A percentile compares a stretch with the other conserved stretches of the same genome.
These are phyloP conservation scores for Zasmidium cellare DNA, from an alignment of 2,329 filamentous ascomycete genomes.

Conservation along the genomic window DNA sequence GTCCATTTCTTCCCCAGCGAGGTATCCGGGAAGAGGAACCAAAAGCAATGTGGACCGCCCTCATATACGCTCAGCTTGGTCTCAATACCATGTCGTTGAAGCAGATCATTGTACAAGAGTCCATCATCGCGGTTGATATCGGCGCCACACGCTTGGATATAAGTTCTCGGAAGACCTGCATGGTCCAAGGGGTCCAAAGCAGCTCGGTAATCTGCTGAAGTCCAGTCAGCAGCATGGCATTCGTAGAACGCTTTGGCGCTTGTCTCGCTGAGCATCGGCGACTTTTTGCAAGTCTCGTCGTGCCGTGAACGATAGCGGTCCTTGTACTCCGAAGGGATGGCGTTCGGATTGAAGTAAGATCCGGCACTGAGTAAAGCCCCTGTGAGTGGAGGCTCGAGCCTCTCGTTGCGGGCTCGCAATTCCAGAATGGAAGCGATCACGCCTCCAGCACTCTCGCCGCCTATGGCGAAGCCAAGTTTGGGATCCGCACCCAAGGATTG, in stretches of 20 bases:
- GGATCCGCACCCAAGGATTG: slow-evolving; percentile 41
- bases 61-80: slow-evolving; percentile 18
- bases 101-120: slow-evolving; percentile 11
- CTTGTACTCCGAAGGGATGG: slow-evolving; percentile 39
- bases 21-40: slow-evolving; percentile 27
- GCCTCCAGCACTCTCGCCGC: slow-evolving; percentile 51
- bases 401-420: slow-evolving; percentile 41
- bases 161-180: slow-evolving; percentile 12
- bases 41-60: slow-evolving; percentile 43
- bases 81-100: slow-evolving; percentile 14
- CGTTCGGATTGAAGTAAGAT: slow-evolving; percentile 24
- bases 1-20: slow-evolving; percentile 28
- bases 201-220: slow-evolving; percentile 7
- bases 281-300: slow-evolving; percentile 38
- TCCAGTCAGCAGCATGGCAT: slow-evolving; percentile 12
- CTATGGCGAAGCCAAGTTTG: slow-evolving; percentile 46
- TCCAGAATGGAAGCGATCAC: slow-evolving; percentile 49
- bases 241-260: slow-evolving; percentile 9
- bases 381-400: slow-evolving; percentile 44
- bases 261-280: slow-evolving; percentile 23
- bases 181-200: slow-evolving; percentile 11
- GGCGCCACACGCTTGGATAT: slow-evolving; percentile 18
- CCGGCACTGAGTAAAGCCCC: slow-evolving; percentile 45
- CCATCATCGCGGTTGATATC: slow-evolving; percentile 20
- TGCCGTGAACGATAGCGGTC: slow-evolving; percentile 35